Percentiles rank a stretch among this genome's conserved stretches.
These are phyloP conservation scores for Rhizoctonia solani DNA, from an alignment of 1,284 basidiomycete genomes.

Conservation along the genomic window DNA sequence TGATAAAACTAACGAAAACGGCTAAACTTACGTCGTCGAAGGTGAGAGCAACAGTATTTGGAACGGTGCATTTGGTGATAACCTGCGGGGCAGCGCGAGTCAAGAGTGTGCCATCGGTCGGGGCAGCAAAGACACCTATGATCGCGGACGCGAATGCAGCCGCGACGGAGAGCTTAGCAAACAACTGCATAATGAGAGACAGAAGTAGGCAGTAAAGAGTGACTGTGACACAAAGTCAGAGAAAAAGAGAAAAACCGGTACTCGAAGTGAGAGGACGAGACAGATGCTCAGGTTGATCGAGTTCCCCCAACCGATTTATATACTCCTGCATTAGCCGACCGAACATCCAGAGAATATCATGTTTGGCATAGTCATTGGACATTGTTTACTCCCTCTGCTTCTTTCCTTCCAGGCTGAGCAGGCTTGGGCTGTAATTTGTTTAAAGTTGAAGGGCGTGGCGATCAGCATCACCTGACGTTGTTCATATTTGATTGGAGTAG, in stretches of 20 bases:
- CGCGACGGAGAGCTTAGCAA: constrained; percentile 26
- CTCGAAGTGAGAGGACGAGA: constrained; percentile 9
- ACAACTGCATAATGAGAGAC: constrained; percentile 16
- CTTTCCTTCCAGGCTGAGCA: too few species aligned
- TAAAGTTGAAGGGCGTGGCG: too few species aligned
- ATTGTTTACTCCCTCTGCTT: too few species aligned
- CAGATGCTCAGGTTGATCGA: not conserved
- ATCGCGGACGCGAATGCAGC: not conserved
- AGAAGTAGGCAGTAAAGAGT: constrained; percentile 18
- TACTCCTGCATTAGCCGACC: not conserved
- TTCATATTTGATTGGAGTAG: too few species aligned
- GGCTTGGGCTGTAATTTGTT: too few species aligned
- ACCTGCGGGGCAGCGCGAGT: constrained; percentile 29
- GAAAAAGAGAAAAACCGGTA: not conserved
- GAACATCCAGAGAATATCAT: too few species aligned
- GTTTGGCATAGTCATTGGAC: too few species aligned
- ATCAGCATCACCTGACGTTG: too few species aligned
- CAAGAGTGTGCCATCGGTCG: not conserved
- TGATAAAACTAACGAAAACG: not conserved
- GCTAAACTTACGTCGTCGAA: not conserved
- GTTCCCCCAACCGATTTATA: not conserved
- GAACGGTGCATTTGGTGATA: constrained; percentile 34
- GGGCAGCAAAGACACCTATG: not conserved
- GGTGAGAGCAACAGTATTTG: constrained; percentile 38
- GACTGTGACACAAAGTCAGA: constrained; percentile 11